phyloP scores from a whole-genome alignment of 306 rosid genomes.

The Vigna trinervia region DNA sequence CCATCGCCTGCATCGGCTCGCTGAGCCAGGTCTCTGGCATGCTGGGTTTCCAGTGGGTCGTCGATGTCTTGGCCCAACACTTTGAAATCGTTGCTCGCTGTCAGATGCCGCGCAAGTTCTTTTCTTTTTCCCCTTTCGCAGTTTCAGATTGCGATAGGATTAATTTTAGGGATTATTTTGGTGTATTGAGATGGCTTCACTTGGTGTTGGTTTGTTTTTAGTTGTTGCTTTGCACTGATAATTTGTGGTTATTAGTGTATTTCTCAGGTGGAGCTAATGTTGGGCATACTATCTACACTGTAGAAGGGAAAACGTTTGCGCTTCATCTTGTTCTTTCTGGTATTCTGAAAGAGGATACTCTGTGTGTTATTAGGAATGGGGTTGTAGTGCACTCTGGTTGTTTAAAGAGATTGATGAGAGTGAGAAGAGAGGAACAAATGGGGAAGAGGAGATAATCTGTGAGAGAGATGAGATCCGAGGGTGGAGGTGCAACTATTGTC shows the following conservation, averaged over 20 bases:
- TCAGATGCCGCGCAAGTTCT: slow-evolving; percentile 59
- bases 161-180: background rate
- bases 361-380: slow-evolving; percentile 93
- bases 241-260: background rate
- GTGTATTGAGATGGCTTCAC: background rate
- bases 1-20: slow-evolving; percentile 62
- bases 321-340: slow-evolving; percentile 98
- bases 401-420: slow-evolving; percentile 77
- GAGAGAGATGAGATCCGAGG: too few relatives aligned
- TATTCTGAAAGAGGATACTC: slow-evolving; percentile 86
- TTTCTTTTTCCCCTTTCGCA: slow-evolving; percentile 1
- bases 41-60: slow-evolving; percentile 65
- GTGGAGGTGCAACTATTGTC: too few relatives aligned
- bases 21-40: slow-evolving; percentile 89
- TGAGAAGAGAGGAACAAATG: too few relatives aligned
- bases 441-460: too few relatives aligned
- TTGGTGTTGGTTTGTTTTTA: background rate
- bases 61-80: slow-evolving; percentile 39
- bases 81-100: slow-evolving; percentile 96
- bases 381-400: slow-evolving; percentile 85
- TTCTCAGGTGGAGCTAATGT: slow-evolving; percentile 92
- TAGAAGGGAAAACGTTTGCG: slow-evolving; percentile 94
- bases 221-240: slow-evolving; percentile 24
- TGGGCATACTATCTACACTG: slow-evolving; percentile 92
- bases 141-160: background rate